Percentiles rank a stretch among this genome's conserved stretches.
Evolutionary conservation across 495 filamentous ascomycete species (phyloP).

Genomic region (Talaromyces nanjingensis): DNA sequence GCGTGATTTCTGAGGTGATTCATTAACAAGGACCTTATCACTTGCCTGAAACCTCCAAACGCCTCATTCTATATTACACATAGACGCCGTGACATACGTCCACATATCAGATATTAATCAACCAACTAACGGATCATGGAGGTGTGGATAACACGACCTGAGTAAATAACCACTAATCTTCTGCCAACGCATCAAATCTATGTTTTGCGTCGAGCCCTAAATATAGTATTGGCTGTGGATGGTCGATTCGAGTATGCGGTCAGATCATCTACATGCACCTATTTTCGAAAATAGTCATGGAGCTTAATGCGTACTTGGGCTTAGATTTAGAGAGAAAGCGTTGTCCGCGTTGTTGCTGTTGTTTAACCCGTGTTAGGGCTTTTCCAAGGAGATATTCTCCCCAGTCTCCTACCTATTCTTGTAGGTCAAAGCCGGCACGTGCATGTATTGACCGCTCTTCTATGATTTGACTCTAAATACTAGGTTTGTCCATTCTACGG

Average conservation of each 20-base stretch:
- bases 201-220: neutral
- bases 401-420: neutral
- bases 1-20: neutral
- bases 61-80: no score
- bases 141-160: neutral
- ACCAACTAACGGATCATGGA: no score
- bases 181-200: neutral
- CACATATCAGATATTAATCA: no score
- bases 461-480: neutral
- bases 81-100: no score
- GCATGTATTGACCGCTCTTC: neutral
- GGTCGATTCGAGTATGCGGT: neutral
- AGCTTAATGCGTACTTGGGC: neutral
- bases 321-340: neutral
- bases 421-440: neutral
- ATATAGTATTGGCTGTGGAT: neutral
- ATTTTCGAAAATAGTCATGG: neutral
- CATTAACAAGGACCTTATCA: neutral
- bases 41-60: no score
- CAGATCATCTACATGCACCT: neutral
- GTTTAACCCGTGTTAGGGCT: neutral
- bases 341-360: neutral
- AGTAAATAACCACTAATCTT: neutral
- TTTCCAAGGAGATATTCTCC: neutral
- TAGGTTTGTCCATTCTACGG: neutral